Base-by-base conservation (phyloP, 108 stramenopile genomes). In the Nannochloropsis salina region DNA sequence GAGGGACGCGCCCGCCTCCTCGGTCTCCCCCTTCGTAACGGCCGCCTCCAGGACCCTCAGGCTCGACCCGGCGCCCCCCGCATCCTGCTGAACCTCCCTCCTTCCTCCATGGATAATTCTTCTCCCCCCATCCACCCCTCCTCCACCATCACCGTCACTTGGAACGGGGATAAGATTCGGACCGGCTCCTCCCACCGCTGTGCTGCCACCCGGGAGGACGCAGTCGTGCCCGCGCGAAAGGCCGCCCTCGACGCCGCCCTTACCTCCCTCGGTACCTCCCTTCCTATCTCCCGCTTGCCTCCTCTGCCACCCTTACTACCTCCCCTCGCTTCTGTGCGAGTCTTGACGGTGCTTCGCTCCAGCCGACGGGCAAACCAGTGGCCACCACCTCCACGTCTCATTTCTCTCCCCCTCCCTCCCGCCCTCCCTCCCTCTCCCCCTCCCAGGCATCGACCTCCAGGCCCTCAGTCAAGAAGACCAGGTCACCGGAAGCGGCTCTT, bases 171-270 rank as follows among this genome's bases (percentile, higher is more conserved):
- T 8, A 74, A 74, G 2, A 6, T 74, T 74, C 61, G 61, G 20
- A n/a, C 61, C 4, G 61, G 61, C 4, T 74, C 61, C 4, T 74
- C 61, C n/a, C 61, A 74, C n/a, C 61, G 61, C 15, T 74, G 61
- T 74, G 61, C 61, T 74, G 61, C 61, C 6, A 74, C 61, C 15
- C 61, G 61, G 61, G n/a, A 74, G 15, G 61, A 74, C n/a, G 61
- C 15, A n/a, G 61, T 74, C n/a, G 61, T n/a, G 3, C 61, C 61
- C 6, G 61, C 15, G 61, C 4, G 61, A 74, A 74, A 74, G n/a
- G 61, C 61, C n/a, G 61, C 61, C n/a, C 61, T 74, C n/a, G 61
- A 74, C n/a, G 61, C 61, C n/a, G 61, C 61, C n/a, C 61, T 74
- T 74, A n/a, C n/a, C n/a, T n/a, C 61, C 2, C 6, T 74, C 3